Evolutionary conservation across 352 stramenopile genomes (phyloP).

Genomic region (Phytophthora fragariaefolia): DNA sequence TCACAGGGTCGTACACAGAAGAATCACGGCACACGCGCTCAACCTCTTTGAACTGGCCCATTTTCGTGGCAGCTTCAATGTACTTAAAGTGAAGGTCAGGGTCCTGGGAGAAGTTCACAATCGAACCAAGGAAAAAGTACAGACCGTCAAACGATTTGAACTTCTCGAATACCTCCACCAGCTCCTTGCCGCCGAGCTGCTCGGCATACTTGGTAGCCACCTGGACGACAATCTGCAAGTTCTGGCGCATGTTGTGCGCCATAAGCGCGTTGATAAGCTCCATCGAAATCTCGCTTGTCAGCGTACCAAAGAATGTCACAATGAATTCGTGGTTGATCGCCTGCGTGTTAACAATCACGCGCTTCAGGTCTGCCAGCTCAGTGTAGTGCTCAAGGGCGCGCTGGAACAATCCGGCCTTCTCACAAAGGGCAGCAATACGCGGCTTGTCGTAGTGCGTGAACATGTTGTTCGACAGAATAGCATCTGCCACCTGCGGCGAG

Average conservation of each 20-base stretch:
- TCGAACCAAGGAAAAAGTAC: conserved; percentile 99
- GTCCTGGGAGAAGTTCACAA: conserved; percentile 99
- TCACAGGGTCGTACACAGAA: conserved; percentile 99
- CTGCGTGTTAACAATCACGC: conserved; percentile 92
- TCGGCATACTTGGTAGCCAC: conserved; percentile 96
- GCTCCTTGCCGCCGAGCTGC: conserved; percentile 92
- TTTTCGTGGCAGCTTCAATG: conserved; percentile 99
- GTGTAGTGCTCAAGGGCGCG: conserved; percentile 99
- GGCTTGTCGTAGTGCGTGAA: conserved; percentile 99
- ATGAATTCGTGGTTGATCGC: conserved; percentile 98
- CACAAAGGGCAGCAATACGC: conserved; percentile 98
- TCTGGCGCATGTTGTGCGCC: conserved; percentile 96
- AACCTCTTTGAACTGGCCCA: conserved; percentile 99
- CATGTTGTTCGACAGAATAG: conserved; percentile 99
- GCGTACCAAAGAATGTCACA: conserved; percentile 98
- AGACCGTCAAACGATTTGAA: conserved; percentile 98
- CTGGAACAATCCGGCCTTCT: conserved; percentile 98
- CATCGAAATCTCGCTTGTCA: conserved; percentile 98
- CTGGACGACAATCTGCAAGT: conserved; percentile 99
- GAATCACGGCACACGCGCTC: conserved; percentile 99
- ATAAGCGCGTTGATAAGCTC: conserved; percentile 99
- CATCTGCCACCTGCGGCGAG: conserved; percentile 98
- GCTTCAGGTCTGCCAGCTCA: conserved; percentile 98
- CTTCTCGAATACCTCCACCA: conserved; percentile 99
- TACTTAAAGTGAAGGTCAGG: conserved; percentile 99